Evolutionary conservation across 2,329 filamentous ascomycete genomes (phyloP).

Genomic region (Paradendryphiella salina): DNA sequence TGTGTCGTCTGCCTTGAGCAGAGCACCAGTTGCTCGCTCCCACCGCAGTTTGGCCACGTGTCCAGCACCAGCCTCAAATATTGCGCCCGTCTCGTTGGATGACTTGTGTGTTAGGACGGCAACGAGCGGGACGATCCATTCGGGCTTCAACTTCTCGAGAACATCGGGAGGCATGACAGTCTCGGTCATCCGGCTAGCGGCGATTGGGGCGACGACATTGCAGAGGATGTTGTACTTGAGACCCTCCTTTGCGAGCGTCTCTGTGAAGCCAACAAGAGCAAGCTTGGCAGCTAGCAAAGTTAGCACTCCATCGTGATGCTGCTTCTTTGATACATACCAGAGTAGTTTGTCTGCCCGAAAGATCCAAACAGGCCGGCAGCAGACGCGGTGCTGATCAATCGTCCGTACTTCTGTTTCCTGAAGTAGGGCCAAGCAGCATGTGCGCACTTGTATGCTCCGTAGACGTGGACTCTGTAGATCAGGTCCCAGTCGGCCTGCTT

Average conservation of each 20-base stretch:
- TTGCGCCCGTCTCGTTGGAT: conserved; percentile 84
- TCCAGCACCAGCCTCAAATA: conserved; percentile 92
- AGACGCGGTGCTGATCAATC: conserved; percentile 96
- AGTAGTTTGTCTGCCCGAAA: conserved; percentile 97
- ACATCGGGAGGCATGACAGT: conserved; percentile 96
- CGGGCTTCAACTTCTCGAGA: conserved; percentile 80
- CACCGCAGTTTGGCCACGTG: conserved; percentile 92
- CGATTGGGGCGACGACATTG: conserved; percentile 95
- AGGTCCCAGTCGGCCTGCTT: conserved; percentile 96
- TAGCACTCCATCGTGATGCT: conserved; percentile 25
- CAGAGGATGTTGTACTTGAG: conserved; percentile 95
- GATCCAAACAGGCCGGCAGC: conserved; percentile 92
- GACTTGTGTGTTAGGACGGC: conserved; percentile 84
- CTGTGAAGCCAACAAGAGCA: conserved; percentile 92
- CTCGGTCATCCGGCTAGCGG: conserved; percentile 92
- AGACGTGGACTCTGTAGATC: conserved; percentile 89
- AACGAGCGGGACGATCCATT: conserved; percentile 93
- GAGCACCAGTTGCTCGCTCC: conserved; percentile 87
- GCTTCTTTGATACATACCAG: conserved; percentile 52
- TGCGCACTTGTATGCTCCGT: conserved; percentile 92
- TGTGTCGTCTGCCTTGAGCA: conserved; percentile 84
- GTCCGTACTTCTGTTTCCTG: conserved; percentile 97
- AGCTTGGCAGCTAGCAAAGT: conserved; percentile 75
- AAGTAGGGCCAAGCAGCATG: conserved; percentile 96
- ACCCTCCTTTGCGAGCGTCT: conserved; percentile 97